A percentile compares a stretch with the other conserved stretches of the same genome.
phyloP scores from a whole-genome alignment of 1,284 basidiomycete genomes.

The Cutaneotrichosporon sp. region DNA sequence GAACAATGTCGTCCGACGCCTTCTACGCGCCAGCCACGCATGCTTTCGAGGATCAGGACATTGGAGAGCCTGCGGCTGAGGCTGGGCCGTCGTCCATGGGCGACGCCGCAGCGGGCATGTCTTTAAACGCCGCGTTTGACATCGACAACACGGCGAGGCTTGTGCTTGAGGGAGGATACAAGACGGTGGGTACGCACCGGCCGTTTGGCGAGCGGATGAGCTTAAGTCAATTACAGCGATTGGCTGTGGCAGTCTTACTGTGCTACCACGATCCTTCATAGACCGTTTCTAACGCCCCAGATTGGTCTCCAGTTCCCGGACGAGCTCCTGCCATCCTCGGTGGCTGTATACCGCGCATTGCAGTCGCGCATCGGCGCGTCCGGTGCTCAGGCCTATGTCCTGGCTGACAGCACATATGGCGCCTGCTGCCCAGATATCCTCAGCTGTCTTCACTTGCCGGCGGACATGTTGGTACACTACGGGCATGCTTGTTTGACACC shows the following conservation, averaged over 20 bases:
- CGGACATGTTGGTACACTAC: slow-evolving; percentile 89
- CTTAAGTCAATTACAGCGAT: no score
- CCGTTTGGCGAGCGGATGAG: no score
- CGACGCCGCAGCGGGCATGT: slow-evolving; percentile 26
- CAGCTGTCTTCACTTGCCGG: slow-evolving; percentile 87
- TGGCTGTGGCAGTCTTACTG: no score
- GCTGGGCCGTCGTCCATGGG: slow-evolving; percentile 32
- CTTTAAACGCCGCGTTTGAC: slow-evolving; percentile 47
- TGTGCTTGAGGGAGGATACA: slow-evolving; percentile 46
- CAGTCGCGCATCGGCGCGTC: slow-evolving; percentile 53
- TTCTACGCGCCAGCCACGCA: slow-evolving; percentile 46
- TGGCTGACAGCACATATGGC: slow-evolving; percentile 96
- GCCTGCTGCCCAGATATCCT: slow-evolving; percentile 97
- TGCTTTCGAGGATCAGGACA: slow-evolving; percentile 39
- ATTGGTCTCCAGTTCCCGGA: slow-evolving; percentile 95
- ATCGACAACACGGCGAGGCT: slow-evolving; percentile 43
- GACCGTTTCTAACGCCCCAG: slow-evolving; percentile 49
- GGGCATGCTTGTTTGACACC: slow-evolving; percentile 86
- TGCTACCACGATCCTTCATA: no score
- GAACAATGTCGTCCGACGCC: slow-evolving; percentile 23
- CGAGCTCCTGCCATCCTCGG: slow-evolving; percentile 79
- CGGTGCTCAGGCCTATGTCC: slow-evolving; percentile 66
- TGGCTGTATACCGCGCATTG: slow-evolving; percentile 73
- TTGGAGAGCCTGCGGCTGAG: slow-evolving; percentile 11
- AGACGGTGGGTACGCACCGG: slow-evolving; percentile 47